These are phyloP conservation scores for Fomitopsis serialis DNA, from an alignment of 768 basidiomycete species.

Conservation along the genomic window DNA sequence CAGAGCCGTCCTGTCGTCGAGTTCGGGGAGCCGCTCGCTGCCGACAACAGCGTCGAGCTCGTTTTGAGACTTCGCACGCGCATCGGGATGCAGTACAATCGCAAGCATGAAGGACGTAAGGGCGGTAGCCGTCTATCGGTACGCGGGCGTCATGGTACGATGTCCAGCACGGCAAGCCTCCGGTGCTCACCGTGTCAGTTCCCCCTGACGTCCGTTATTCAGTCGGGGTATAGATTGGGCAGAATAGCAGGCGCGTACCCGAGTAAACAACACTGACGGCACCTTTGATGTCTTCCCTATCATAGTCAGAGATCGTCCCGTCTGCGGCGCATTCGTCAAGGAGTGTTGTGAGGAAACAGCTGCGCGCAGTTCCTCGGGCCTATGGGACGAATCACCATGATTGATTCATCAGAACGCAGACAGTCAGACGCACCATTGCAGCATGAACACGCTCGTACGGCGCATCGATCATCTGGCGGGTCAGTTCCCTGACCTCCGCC, in stretches of 20 bases:
- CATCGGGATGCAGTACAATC: conserved; percentile 31
- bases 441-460: conserved; percentile 16
- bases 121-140: conserved; percentile 31
- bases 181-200: conserved; percentile 12
- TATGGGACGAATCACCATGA: background rate
- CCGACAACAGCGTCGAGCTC: conserved; percentile 37
- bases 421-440: conserved; percentile 6
- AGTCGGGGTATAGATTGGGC: background rate
- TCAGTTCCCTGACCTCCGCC: conserved; percentile 6
- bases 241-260: conserved; percentile 7
- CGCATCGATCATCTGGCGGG: conserved; percentile 8
- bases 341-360: conserved; percentile 10
- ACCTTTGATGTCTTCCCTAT: conserved; percentile 18
- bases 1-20: conserved; percentile 9
- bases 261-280: conserved; percentile 17
- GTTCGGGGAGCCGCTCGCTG: conserved; percentile 28
- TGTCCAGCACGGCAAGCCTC: too few species aligned
- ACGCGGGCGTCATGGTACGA: too few species aligned
- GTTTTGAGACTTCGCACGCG: conserved; percentile 29
- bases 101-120: conserved; percentile 35
- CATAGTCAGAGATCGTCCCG: conserved; percentile 9
- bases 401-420: too few species aligned
- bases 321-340: conserved; percentile 10
- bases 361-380: background rate
- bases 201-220: conserved; percentile 5